Conservation (phyloP, 140 eudicot species). For the Erigeron philadelphicus region DNA sequence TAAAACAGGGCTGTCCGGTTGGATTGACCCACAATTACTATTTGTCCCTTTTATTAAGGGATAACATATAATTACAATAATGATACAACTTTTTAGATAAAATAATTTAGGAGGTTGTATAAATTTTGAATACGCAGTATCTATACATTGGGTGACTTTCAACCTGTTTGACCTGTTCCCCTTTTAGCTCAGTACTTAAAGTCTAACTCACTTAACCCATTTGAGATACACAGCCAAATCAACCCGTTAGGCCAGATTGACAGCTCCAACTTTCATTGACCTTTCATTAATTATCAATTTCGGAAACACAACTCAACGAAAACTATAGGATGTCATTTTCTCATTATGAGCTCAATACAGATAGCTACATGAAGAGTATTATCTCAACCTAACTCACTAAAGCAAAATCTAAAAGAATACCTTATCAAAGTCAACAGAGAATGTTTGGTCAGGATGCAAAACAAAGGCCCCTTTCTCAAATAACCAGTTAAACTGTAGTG, state of each 20-base stretch:
- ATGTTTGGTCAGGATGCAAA: slow-evolving; percentile 60
- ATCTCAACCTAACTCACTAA: background rate
- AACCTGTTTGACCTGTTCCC: background rate
- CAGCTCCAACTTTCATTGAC: background rate
- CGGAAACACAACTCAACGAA: background rate
- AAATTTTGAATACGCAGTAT: background rate
- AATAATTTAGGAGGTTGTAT: background rate
- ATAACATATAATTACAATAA: no score
- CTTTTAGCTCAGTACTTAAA: background rate
- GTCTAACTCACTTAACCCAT: background rate
- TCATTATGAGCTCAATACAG: slow-evolving; percentile 1
- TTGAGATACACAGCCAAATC: background rate
- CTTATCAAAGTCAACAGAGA: slow-evolving; percentile 83
- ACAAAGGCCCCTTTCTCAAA: slow-evolving; percentile 73
- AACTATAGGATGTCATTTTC: background rate
- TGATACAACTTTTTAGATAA: background rate
- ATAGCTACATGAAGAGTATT: background rate
- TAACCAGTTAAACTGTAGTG: slow-evolving; percentile 89
- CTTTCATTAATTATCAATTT: background rate
- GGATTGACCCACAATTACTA: no score
- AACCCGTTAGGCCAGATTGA: background rate
- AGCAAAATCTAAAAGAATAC: slow-evolving; percentile 24
- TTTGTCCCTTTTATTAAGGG: no score
- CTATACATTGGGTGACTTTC: background rate
- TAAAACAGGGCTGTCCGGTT: no score